phyloP scores from a whole-genome alignment of 306 rosid species.

The Cucumis sativus region DNA sequence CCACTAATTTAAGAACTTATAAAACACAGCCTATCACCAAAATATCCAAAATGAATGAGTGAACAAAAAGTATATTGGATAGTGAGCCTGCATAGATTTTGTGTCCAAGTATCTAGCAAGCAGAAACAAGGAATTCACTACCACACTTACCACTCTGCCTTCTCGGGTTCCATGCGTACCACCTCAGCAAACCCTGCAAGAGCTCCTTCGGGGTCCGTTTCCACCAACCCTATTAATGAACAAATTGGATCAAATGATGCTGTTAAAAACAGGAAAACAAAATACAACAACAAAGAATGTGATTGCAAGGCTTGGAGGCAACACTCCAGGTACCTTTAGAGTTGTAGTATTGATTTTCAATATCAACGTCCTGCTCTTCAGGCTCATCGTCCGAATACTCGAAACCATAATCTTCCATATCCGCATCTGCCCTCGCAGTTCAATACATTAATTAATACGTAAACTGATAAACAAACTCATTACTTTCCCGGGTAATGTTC shows the following conservation, averaged over 20 bases:
- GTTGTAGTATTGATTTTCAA: slow-evolving; percentile 95
- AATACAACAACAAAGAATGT: neutral
- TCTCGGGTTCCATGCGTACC: slow-evolving; percentile 78
- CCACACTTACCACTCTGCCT: slow-evolving; percentile 74
- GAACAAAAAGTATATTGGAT: too few species aligned
- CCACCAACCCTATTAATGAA: slow-evolving; percentile 55
- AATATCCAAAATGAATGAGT: neutral
- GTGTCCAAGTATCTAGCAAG: neutral
- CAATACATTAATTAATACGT: neutral
- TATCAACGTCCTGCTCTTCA: slow-evolving; percentile 97
- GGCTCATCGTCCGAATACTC: slow-evolving; percentile 99
- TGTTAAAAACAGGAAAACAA: neutral
- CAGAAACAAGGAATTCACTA: neutral
- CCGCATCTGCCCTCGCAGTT: slow-evolving; percentile 53
- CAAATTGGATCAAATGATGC: neutral
- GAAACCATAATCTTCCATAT: slow-evolving; percentile 97
- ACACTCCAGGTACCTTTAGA: slow-evolving; percentile 46
- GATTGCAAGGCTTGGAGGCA: neutral
- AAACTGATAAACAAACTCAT: too few species aligned
- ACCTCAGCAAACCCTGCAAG: slow-evolving; percentile 87
- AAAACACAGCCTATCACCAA: neutral
- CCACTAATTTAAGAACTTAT: neutral
- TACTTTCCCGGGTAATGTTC: neutral
- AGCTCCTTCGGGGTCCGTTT: slow-evolving; percentile 85
- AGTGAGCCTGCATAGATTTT: neutral